A percentile compares a stretch with the other conserved stretches of the same genome.
phyloP scores from a whole-genome alignment of 352 stramenopile genomes.

The Phytophthora megakarya region DNA sequence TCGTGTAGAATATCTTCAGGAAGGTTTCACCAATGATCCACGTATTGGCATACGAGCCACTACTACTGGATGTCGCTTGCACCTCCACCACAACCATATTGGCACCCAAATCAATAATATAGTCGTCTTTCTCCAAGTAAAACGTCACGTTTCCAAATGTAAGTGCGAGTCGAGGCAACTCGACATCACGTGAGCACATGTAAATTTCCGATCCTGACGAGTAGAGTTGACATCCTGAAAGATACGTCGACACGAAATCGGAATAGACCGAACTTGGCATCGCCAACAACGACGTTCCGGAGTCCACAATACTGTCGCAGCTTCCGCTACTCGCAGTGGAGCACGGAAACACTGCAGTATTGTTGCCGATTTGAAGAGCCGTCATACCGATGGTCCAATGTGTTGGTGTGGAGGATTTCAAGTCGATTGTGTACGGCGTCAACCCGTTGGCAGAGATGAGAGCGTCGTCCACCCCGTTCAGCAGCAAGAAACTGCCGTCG shows the following conservation, averaged over 20 bases:
- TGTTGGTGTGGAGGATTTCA: slow-evolving; percentile 47
- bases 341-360: slow-evolving; percentile 47
- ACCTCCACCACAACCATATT: slow-evolving; percentile 48
- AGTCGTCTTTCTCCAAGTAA: slow-evolving; percentile 63
- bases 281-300: slow-evolving; percentile 60
- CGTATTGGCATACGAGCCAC: slow-evolving; percentile 46
- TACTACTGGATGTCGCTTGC: slow-evolving; percentile 42
- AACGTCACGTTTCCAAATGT: slow-evolving; percentile 65
- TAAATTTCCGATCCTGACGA: slow-evolving; percentile 47
- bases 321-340: slow-evolving; percentile 25
- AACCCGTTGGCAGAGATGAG: slow-evolving; percentile 55
- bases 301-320: slow-evolving; percentile 66
- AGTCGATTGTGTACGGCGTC: slow-evolving; percentile 45
- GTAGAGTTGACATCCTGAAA: slow-evolving; percentile 46
- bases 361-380: slow-evolving; percentile 54
- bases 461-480: slow-evolving; percentile 69
- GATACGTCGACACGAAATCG: slow-evolving; percentile 47
- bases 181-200: slow-evolving; percentile 50
- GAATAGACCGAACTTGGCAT: slow-evolving; percentile 55
- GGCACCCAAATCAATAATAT: slow-evolving; percentile 45
- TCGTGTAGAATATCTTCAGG: slow-evolving; percentile 74
- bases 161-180: slow-evolving; percentile 58
- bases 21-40: slow-evolving; percentile 86
- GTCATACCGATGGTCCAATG: slow-evolving; percentile 83
- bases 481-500: slow-evolving; percentile 63